Evolutionary conservation across 2,329 filamentous ascomycete species (phyloP).

Genomic region (Helicocarpus griseus): DNA sequence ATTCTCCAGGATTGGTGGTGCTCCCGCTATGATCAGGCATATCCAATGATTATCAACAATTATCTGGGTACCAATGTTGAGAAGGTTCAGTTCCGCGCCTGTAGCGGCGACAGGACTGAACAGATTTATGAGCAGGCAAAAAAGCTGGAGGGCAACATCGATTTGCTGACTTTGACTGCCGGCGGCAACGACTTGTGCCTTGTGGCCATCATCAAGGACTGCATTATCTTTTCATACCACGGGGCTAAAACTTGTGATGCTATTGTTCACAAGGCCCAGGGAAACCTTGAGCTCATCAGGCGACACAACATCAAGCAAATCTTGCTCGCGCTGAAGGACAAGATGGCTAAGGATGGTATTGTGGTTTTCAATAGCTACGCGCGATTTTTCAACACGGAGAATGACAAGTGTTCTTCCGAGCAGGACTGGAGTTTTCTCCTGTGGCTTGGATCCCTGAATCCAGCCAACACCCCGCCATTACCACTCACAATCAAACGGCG

Average conservation of each 20-base stretch:
- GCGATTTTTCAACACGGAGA: conserved; percentile 24
- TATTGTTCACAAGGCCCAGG: conserved; percentile 19
- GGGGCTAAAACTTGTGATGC: conserved; percentile 18
- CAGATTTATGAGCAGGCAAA: conserved; percentile 22
- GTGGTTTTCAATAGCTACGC: conserved; percentile 24
- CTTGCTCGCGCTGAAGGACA: conserved; percentile 18
- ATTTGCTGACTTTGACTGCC: conserved; percentile 29
- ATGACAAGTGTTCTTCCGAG: conserved; percentile 15
- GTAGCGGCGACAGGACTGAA: conserved; percentile 18
- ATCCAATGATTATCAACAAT: conserved; percentile 19
- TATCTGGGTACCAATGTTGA: conserved; percentile 15
- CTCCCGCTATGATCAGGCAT: conserved; percentile 22
- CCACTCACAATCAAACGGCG: conserved; percentile 19
- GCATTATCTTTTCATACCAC: conserved; percentile 13
- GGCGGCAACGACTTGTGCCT: conserved; percentile 33
- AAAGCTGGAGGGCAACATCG: conserved; percentile 18
- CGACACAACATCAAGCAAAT: conserved; percentile 22
- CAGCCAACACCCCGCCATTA: not conserved
- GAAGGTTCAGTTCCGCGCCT: conserved; percentile 22
- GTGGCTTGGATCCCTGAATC: not conserved
- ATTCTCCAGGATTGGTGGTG: conserved; percentile 16
- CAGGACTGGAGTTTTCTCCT: conserved; percentile 7
- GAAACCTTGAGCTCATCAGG: conserved; percentile 21
- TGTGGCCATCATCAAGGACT: conserved; percentile 17
- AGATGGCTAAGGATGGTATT: conserved; percentile 22